Evolutionary conservation across 116 monocot genomes (phyloP).

Genomic region (Posidonia oceanica): DNA sequence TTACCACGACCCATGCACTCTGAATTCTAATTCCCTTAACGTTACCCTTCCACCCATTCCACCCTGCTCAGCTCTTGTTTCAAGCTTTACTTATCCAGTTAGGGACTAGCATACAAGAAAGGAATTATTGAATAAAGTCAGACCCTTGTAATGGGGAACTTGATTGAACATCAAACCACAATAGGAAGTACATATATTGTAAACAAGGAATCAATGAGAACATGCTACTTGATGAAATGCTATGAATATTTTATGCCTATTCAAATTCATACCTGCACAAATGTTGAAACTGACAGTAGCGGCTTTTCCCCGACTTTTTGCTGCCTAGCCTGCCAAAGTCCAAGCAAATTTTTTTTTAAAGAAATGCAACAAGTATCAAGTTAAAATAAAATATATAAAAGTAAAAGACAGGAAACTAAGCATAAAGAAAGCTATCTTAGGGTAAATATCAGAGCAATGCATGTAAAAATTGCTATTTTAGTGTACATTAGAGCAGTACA

Average conservation of each 20-base stretch:
- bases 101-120: too few species aligned
- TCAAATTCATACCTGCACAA: slow-evolving; percentile 51
- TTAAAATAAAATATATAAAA: neutral
- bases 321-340: slow-evolving; percentile 41
- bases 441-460: too few species aligned
- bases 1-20: too few species aligned
- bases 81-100: neutral
- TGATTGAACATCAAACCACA: too few species aligned
- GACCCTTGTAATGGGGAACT: too few species aligned
- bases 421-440: too few species aligned
- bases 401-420: neutral
- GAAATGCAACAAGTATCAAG: neutral
- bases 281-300: slow-evolving; percentile 61
- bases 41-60: too few species aligned
- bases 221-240: neutral
- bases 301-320: slow-evolving; percentile 88
- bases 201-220: neutral
- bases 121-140: too few species aligned
- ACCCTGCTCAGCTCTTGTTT: neutral
- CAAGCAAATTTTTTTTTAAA: neutral
- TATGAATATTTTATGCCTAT: neutral
- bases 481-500: too few species aligned
- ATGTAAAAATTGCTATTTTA: too few species aligned
- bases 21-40: too few species aligned
- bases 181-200: too few species aligned